phyloP scores from a whole-genome alignment of 1,284 basidiomycete species.

The Irpex rosettiformis region DNA sequence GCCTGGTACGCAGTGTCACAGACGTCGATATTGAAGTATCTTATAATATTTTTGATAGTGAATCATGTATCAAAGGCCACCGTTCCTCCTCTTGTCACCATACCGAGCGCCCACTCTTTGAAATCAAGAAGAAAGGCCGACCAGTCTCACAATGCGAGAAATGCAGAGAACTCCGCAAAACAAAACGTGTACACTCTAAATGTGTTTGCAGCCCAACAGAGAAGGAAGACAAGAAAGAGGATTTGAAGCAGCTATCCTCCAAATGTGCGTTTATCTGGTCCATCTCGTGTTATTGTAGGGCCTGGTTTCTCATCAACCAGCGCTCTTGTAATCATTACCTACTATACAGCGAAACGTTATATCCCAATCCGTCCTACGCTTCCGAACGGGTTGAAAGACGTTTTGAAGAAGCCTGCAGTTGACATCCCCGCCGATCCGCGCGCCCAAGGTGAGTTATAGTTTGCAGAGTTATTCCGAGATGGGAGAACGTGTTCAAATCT shows the following conservation, averaged over 20 bases:
- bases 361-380: conserved; percentile 28
- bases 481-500: neutral
- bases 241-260: conserved; percentile 14
- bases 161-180: conserved; percentile 75
- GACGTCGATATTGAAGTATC: neutral
- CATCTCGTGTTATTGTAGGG: neutral
- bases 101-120: conserved; percentile 72
- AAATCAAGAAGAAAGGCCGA: conserved; percentile 80
- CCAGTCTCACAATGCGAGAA: conserved; percentile 79
- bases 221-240: conserved; percentile 5
- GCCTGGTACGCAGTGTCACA: conserved; percentile 14
- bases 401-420: conserved; percentile 1
- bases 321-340: neutral
- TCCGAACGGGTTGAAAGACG: conserved; percentile 27
- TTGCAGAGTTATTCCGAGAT: conserved; percentile 2
- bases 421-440: conserved; percentile 9
- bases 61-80: conserved; percentile 83
- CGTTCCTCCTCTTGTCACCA: conserved; percentile 76
- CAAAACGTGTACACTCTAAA: conserved; percentile 69
- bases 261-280: conserved; percentile 13
- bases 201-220: conserved; percentile 42
- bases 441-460: conserved; percentile 13
- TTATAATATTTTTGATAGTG: conserved; percentile 39
- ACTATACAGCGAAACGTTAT: conserved; percentile 15
- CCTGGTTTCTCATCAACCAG: neutral